Conservation (phyloP, 306 rosid species). For the Senna tora region DNA sequence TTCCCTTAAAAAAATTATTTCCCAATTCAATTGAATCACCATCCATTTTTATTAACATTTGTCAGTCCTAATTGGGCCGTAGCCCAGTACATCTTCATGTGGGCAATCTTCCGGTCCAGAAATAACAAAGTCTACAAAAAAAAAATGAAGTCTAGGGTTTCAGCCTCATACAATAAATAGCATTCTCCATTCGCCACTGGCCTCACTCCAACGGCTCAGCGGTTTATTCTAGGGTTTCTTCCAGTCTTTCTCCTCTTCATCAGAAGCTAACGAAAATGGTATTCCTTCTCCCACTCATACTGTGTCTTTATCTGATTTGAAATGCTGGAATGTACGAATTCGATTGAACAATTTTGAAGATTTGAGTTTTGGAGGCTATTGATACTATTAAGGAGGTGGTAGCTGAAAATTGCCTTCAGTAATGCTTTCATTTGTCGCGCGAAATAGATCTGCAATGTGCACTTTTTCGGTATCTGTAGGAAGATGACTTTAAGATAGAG, state of each 20-base stretch:
- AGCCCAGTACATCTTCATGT: too few species aligned
- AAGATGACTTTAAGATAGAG: background rate
- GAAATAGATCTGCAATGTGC: background rate
- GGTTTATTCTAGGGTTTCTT: background rate
- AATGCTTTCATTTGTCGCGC: background rate
- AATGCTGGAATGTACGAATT: background rate
- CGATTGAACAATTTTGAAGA: too few species aligned
- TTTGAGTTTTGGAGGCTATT: background rate
- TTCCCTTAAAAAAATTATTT: too few species aligned
- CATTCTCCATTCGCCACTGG: background rate
- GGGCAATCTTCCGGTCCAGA: background rate
- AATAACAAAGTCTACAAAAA: background rate
- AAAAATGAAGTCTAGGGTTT: background rate
- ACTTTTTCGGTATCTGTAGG: background rate
- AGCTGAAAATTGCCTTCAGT: background rate
- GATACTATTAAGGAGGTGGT: background rate
- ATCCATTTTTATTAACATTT: too few species aligned
- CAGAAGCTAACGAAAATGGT: slow-evolving; percentile 8
- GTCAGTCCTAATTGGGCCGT: too few species aligned
- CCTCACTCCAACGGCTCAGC: background rate
- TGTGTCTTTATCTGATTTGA: background rate
- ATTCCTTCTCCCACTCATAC: background rate
- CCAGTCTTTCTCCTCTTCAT: background rate
- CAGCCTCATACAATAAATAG: background rate
- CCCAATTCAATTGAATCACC: too few species aligned